Evolutionary conservation across 306 rosid genomes (phyloP).

Genomic region (Cucurbita moschata): DNA sequence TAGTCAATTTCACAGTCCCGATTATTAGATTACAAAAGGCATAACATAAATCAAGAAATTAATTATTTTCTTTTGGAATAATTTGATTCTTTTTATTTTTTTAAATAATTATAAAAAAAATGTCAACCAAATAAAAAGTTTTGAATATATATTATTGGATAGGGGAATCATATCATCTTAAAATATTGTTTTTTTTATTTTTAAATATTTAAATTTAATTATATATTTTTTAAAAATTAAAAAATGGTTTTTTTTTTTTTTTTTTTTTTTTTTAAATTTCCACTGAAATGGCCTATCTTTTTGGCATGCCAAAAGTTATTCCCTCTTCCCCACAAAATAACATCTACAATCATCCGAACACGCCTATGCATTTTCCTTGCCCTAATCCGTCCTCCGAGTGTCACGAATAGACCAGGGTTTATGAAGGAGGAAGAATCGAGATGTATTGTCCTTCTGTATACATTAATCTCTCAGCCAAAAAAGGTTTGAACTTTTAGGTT

Average conservation of each 20-base stretch:
- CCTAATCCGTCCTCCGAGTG: neutral
- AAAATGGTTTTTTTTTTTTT: too few species aligned
- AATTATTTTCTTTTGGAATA: neutral
- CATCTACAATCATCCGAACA: constrained; percentile 48
- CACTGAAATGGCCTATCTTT: constrained; percentile 29
- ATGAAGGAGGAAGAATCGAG: neutral
- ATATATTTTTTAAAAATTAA: too few species aligned
- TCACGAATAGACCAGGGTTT: neutral
- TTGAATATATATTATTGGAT: neutral
- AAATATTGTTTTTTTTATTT: too few species aligned
- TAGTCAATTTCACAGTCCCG: too few species aligned
- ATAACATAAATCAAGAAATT: neutral
- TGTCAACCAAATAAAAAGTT: neutral
- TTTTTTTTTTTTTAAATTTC: neutral
- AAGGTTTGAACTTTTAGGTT: too few species aligned
- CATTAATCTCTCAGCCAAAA: too few species aligned
- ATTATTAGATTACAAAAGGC: too few species aligned
- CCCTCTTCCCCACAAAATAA: constrained; percentile 84
- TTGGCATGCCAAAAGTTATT: constrained; percentile 60
- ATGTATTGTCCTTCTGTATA: neutral
- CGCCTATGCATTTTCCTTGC: neutral
- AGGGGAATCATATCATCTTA: neutral
- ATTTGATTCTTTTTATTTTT: neutral
- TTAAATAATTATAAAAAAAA: too few species aligned
- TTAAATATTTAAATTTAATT: too few species aligned